Percentiles rank a stretch among this genome's conserved stretches.
phyloP scores from a whole-genome alignment of 179 eudicot species.

The Beta corolliflora region DNA sequence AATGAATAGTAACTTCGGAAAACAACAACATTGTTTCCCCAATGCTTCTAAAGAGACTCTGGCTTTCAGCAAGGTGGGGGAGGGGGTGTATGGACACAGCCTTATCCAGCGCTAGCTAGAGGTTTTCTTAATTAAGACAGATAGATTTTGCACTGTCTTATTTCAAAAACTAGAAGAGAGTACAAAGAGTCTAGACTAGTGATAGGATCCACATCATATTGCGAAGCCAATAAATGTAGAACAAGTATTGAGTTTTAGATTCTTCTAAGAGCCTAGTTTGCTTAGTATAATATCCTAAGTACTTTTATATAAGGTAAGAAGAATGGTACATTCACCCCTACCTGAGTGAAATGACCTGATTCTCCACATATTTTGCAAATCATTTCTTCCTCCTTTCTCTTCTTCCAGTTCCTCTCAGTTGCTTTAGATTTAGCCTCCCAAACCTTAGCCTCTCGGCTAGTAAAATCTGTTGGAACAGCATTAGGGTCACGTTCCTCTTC shows the following conservation, averaged over 20 bases:
- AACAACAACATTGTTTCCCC: background rate
- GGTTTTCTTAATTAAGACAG: background rate
- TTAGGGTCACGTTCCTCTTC: slow-evolving; percentile 93
- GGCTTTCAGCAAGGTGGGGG: background rate
- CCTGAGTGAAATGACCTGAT: slow-evolving; percentile 98
- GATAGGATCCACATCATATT: background rate
- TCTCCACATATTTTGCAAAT: slow-evolving; percentile 98
- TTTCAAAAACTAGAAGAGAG: background rate
- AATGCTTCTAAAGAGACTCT: background rate
- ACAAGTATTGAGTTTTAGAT: background rate
- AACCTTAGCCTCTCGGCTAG: slow-evolving; percentile 96
- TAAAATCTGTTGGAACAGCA: slow-evolving; percentile 99
- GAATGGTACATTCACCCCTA: slow-evolving; percentile 27
- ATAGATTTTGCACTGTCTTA: background rate
- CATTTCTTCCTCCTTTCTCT: slow-evolving; percentile 97
- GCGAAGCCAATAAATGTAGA: background rate
- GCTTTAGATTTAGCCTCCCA: slow-evolving; percentile 99
- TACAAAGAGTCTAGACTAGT: background rate
- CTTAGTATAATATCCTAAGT: background rate
- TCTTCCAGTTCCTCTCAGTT: slow-evolving; percentile 97
- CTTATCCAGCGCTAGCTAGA: background rate
- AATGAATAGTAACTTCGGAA: background rate
- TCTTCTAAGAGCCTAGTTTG: background rate
- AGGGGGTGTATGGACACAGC: background rate
- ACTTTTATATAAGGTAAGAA: background rate